Base-by-base conservation (phyloP, 805 yeast species). In the Zygoascus bituminiphila region DNA sequence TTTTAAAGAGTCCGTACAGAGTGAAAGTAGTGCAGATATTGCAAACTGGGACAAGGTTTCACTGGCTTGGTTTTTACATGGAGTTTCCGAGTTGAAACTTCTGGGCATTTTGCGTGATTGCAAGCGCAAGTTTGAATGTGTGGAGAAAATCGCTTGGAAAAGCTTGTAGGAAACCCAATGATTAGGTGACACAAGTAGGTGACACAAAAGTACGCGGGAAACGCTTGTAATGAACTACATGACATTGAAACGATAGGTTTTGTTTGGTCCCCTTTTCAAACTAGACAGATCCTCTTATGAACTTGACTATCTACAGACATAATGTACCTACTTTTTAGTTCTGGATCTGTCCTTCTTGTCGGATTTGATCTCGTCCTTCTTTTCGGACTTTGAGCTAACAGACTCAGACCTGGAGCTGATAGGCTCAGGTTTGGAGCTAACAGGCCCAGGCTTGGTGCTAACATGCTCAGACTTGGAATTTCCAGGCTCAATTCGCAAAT, bases 61-160 rank as follows among this genome's bases (percentile, higher is more conserved):
- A 0, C 68, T 84, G 54, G 76, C 87, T 2, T 78, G 93, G 78
- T 88, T 88, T 60, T 66, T 84, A 51, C 89, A 84, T 55, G 79
- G 80, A 17, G 71, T 89, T 44, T 76, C 76, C 22, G 95, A 88
- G 59, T 69, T 88, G 50, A 77, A 79, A 50, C 67, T 76, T 53
- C 66, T 84, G 48, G 96, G 96, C 0, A 66, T 86, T 42, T 61
- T 87, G 17, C 79, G 79, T 54, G 83, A 81, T 46, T 67, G 69
- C 21, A 73, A 71, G 54, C 65, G 80, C 14, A 80, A 79, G 61
- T 76, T 78, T 25, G 88, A 84, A 55, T 70, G 74, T 48, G 68
- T 85, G 38, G 91, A 85, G 56, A 86, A 83, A 58, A 70, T 79
- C 14, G 63, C 79, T 4, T 85, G 93, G 93, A 81, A 74, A 57